Percentiles rank a stretch among this genome's conserved stretches.
phyloP scores from a whole-genome alignment of 345 rosid species.

The Camelina hispida region DNA sequence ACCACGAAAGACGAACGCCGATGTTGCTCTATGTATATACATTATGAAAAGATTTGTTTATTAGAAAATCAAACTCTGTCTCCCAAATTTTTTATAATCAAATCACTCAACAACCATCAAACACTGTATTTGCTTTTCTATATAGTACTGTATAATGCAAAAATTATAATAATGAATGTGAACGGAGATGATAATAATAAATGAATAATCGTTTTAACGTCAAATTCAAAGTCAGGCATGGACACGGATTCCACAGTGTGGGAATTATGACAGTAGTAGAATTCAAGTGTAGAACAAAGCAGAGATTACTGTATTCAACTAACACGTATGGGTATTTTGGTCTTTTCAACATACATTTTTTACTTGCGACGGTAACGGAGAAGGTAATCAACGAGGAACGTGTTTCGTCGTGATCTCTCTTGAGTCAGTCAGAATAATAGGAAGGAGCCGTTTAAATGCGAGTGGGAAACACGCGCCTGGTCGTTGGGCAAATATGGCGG shows the following conservation, averaged over 20 bases:
- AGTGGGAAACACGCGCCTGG: constrained; percentile 35
- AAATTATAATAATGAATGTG: too few species aligned
- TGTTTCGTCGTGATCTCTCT: constrained; percentile 35
- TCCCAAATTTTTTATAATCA: neutral
- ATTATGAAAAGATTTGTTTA: neutral
- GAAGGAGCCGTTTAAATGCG: constrained; percentile 27
- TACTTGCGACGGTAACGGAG: constrained; percentile 37
- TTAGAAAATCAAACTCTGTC: constrained; percentile 13
- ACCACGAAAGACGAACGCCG: constrained; percentile 15
- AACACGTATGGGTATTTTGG: too few species aligned
- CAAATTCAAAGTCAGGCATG: constrained; percentile 41
- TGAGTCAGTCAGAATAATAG: neutral
- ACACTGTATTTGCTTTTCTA: neutral
- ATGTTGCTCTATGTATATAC: neutral
- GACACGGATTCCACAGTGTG: constrained; percentile 37
- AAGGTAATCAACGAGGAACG: constrained; percentile 13
- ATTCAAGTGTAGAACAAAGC: too few species aligned
- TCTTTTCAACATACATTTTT: too few species aligned
- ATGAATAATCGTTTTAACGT: constrained; percentile 31
- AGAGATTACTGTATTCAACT: too few species aligned
- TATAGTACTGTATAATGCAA: neutral
- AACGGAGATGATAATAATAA: too few species aligned
- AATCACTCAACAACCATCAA: constrained; percentile 10
- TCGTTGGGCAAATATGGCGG: constrained; percentile 46
- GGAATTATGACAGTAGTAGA: constrained; percentile 19